A percentile compares a stretch with the other conserved stretches of the same genome.
Evolutionary conservation across 202 grass and related monocot genomes (phyloP).

Genomic region (Cymbopogon flexuosus): DNA sequence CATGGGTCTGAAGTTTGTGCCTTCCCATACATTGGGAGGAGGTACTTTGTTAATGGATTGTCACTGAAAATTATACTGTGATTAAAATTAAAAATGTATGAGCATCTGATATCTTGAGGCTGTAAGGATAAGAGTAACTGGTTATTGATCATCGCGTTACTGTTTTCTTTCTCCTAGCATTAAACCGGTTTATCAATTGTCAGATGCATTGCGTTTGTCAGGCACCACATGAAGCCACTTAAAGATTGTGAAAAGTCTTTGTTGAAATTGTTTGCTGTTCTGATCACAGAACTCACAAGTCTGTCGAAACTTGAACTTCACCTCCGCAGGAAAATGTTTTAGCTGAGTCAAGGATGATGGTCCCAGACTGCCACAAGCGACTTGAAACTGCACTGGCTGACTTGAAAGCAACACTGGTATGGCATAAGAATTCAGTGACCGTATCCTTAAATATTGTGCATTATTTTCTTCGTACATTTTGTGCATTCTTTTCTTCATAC

Average conservation of each 20-base stretch:
- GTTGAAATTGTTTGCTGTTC: background rate
- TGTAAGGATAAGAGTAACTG: background rate
- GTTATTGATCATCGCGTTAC: background rate
- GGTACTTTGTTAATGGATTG: background rate
- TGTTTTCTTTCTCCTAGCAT: background rate
- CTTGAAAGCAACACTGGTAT: slow-evolving; percentile 75
- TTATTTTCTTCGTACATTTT: background rate
- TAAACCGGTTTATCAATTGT: background rate
- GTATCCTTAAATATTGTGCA: background rate
- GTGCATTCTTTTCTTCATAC: background rate
- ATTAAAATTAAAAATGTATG: background rate
- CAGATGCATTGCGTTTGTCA: background rate
- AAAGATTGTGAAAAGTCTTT: background rate
- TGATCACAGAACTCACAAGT: background rate
- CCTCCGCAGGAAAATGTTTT: slow-evolving; percentile 75
- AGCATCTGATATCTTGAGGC: background rate
- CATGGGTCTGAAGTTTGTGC: background rate
- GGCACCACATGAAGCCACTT: background rate
- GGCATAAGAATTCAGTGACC: background rate
- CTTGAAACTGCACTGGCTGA: slow-evolving; percentile 76
- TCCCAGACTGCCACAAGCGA: slow-evolving; percentile 89
- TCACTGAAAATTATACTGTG: background rate
- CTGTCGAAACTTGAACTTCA: background rate
- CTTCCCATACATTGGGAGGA: background rate
- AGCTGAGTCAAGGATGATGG: slow-evolving; percentile 96